Evolutionary conservation across 1,139 yeast species (phyloP).

Genomic region (Blastobotrys persicus): DNA sequence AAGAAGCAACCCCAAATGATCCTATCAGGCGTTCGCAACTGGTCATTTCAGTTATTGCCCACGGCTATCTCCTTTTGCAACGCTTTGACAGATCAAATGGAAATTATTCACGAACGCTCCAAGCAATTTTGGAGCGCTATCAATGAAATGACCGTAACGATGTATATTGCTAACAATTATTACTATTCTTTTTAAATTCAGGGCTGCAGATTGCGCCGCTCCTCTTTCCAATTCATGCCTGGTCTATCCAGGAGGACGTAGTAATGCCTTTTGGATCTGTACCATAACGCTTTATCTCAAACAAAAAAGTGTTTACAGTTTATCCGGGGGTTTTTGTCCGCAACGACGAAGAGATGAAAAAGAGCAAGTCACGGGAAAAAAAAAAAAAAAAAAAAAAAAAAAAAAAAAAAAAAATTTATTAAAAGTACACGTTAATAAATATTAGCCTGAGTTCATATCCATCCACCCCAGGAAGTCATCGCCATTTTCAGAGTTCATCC

Average conservation of each 20-base stretch:
- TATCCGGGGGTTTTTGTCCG: not conserved
- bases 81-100: constrained; percentile 16
- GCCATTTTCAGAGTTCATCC: constrained; percentile 67
- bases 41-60: constrained; percentile 17
- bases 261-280: no score
- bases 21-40: constrained; percentile 13
- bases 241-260: no score
- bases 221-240: no score
- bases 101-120: constrained; percentile 11
- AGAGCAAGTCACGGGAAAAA: no score
- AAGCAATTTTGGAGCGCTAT: constrained; percentile 11
- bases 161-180: not conserved
- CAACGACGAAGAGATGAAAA: not conserved
- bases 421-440: no score
- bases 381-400: no score
- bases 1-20: constrained; percentile 11
- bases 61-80: constrained; percentile 16
- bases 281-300: no score
- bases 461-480: constrained; percentile 97
- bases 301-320: not conserved
- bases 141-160: not conserved
- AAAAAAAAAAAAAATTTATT: no score
- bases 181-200: no score
- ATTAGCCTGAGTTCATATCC: constrained; percentile 64
- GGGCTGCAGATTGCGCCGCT: no score